phyloP scores from a whole-genome alignment of 2,329 filamentous ascomycete species.

The Colletotrichum spaethianum region DNA sequence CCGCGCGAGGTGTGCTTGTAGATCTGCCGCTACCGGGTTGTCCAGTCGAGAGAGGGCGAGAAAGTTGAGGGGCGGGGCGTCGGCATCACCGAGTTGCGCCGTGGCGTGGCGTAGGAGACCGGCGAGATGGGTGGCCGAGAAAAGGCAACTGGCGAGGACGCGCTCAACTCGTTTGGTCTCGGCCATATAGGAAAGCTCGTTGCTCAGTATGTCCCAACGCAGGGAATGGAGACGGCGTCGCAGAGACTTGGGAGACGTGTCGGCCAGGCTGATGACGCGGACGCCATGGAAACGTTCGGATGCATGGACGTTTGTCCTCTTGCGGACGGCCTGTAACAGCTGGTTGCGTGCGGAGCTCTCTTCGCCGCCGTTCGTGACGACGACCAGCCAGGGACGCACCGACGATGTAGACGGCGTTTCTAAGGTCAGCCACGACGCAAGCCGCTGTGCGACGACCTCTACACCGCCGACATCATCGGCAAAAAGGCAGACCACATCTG shows the following conservation, averaged over 20 bases:
- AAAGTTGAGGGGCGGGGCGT: constrained; percentile 15
- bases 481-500: constrained; percentile 22
- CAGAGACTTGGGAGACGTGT: not conserved
- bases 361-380: not conserved
- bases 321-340: not conserved
- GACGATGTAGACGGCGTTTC: not conserved
- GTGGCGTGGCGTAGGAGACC: constrained; percentile 2
- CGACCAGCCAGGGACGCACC: constrained; percentile 2
- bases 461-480: constrained; percentile 4
- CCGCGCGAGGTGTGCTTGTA: not conserved
- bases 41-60: not conserved
- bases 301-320: not conserved
- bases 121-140: constrained; percentile 17
- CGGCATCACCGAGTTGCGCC: not conserved
- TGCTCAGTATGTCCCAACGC: not conserved
- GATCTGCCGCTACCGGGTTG: not conserved
- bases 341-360: not conserved
- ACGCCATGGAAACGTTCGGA: constrained; percentile 4
- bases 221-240: not conserved
- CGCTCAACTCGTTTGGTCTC: not conserved
- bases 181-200: constrained; percentile 17
- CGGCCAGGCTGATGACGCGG: constrained; percentile 7
- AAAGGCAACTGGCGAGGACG: constrained; percentile 8
- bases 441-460: constrained; percentile 11
- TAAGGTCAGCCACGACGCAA: constrained; percentile 1